Base-by-base conservation (phyloP, 495 filamentous ascomycete species). In the Xylaria bambusicola region DNA sequence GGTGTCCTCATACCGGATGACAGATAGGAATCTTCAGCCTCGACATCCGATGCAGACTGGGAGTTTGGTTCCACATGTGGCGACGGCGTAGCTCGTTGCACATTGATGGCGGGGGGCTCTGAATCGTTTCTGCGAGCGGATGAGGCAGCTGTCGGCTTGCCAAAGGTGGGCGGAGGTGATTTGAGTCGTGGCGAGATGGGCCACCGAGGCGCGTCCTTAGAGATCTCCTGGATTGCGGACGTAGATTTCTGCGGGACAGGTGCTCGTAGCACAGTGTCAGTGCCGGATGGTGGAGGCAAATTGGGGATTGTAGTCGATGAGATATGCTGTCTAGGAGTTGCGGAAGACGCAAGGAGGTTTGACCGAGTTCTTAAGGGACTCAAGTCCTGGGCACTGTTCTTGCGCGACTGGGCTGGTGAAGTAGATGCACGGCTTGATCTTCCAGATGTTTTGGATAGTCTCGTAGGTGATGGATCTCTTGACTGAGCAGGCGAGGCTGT, bases 341-440 rank as follows among this genome's bases (percentile, higher is more conserved):
- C 80, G 46, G 86, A 79, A 17, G 83, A 80, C 52, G 87, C 80
- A 26, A 85, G 81, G 44, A 74, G 73, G 66, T 71, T 72, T 44
- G 77, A 75, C 67, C 74, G 81, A 58, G 77, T 67, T 65, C 89
- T 81, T 55, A 76, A 77, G 1, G 90, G 90, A 63, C 86, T 92
- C 36, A 79, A 73, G 53, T 93, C 90, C 58, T 86, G 82, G 56
- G 81, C 79, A 57, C 76, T 82, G 70, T 84, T 86, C 74, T 90
- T 91, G 64, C 88, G 83, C 50, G 89, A 87, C 60, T 82, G 77
- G 48, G 80, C 40, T 6, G 68, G 53, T 29, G 61, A 29, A 38
- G 46, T 60, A 17, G 63, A 61, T 41, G 58, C 20, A 64, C 66
- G 68, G 41, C 56, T 68, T 24, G 48, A 52, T 52, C 63, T 62